Evolutionary conservation across 2,329 filamentous ascomycete species (phyloP).

Genomic region (Penicillium sp.): DNA sequence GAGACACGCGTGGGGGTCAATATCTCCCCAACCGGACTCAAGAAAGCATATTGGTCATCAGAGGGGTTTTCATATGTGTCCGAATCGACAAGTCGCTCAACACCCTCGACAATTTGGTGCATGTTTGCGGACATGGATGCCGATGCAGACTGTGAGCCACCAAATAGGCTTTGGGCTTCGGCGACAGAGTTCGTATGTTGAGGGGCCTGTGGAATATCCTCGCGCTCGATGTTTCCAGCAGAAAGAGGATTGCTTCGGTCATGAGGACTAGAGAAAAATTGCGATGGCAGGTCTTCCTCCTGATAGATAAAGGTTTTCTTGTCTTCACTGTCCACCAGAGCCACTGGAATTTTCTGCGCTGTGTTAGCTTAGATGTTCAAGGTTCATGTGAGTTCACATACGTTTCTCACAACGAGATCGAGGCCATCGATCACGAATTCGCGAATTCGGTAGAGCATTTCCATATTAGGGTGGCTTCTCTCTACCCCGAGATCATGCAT

Average conservation of each 20-base stretch:
- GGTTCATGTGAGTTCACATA: conserved; percentile 23
- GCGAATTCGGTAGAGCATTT: conserved; percentile 67
- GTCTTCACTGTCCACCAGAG: conserved; percentile 47
- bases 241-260: conserved; percentile 43
- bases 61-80: conserved; percentile 41
- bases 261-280: conserved; percentile 50
- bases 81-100: conserved; percentile 42
- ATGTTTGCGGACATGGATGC: conserved; percentile 45
- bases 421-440: conserved; percentile 65
- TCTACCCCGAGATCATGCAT: conserved; percentile 53
- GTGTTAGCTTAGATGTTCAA: conserved; percentile 24
- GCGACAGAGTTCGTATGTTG: conserved; percentile 26
- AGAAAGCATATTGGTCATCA: conserved; percentile 29
- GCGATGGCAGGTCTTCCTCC: conserved; percentile 54
- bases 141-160: conserved; percentile 51
- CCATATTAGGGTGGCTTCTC: conserved; percentile 59
- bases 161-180: conserved; percentile 36
- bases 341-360: conserved; percentile 48
- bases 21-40: conserved; percentile 22
- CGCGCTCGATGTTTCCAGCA: conserved; percentile 43
- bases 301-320: conserved; percentile 54
- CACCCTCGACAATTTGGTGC: conserved; percentile 42
- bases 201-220: conserved; percentile 35
- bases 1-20: conserved; percentile 27
- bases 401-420: conserved; percentile 54